Conservation (phyloP, 139 green algal genomes). For the Picochlorum sp. region DNA sequence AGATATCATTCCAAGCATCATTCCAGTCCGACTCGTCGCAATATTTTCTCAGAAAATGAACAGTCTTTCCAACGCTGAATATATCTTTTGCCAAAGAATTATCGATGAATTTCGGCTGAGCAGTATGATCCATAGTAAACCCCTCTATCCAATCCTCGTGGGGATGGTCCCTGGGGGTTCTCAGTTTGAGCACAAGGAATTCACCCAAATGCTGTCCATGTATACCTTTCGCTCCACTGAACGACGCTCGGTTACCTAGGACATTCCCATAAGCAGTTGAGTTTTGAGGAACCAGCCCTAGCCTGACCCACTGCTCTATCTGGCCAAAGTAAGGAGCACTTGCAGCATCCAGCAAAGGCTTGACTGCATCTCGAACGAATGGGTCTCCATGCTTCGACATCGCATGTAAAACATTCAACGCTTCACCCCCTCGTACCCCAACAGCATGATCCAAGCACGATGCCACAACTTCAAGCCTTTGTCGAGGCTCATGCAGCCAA, state of each 20-base stretch:
- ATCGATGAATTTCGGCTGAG: constrained; percentile 48
- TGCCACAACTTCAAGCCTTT: constrained; percentile 71
- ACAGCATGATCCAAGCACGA: constrained; percentile 39
- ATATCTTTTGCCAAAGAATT: constrained; percentile 51
- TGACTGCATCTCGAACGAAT: constrained; percentile 35
- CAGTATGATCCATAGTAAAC: constrained; percentile 43
- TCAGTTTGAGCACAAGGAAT: background rate
- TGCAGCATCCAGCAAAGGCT: constrained; percentile 46
- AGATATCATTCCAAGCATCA: constrained; percentile 12
- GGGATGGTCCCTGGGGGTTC: background rate
- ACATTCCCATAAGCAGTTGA: background rate
- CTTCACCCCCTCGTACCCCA: constrained; percentile 42
- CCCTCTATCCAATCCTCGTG: constrained; percentile 44
- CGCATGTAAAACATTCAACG: constrained; percentile 54
- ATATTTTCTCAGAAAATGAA: constrained; percentile 78
- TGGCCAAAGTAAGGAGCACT: constrained; percentile 77
- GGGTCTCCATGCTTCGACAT: constrained; percentile 68
- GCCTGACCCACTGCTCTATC: constrained; percentile 71
- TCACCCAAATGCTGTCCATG: background rate
- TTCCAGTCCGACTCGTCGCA: constrained; percentile 56
- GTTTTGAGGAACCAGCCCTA: constrained; percentile 57
- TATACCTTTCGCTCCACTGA: constrained; percentile 13
- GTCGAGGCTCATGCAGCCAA: constrained; percentile 72
- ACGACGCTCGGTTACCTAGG: constrained; percentile 5
- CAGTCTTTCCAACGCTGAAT: constrained; percentile 76